Percentiles rank a stretch among this genome's conserved stretches.
phyloP scores from a whole-genome alignment of 2,329 filamentous ascomycete genomes.

The Aspergillus clavatus region DNA sequence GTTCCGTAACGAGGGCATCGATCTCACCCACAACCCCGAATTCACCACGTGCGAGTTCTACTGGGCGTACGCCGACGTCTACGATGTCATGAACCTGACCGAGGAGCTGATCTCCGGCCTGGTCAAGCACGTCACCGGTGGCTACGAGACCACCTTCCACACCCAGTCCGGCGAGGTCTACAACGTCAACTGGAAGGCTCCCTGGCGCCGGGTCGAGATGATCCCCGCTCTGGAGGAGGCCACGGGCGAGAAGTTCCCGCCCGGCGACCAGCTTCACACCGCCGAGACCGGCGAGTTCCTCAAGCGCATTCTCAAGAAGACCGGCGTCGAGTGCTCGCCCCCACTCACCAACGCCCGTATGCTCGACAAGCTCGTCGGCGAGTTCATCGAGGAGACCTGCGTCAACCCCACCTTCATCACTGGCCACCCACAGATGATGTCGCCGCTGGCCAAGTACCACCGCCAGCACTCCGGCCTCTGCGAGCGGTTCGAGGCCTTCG shows the following conservation, averaged over 20 bases:
- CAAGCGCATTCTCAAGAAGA: constrained; percentile 76
- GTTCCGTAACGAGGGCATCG: constrained; percentile 90
- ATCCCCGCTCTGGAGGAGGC: constrained; percentile 87
- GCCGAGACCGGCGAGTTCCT: constrained; percentile 85
- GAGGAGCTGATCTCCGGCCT: constrained; percentile 88
- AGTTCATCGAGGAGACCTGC: constrained; percentile 92
- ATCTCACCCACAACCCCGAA: constrained; percentile 94
- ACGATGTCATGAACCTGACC: constrained; percentile 85
- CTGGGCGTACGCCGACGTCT: constrained; percentile 84
- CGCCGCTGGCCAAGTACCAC: constrained; percentile 92
- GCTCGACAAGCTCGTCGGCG: constrained; percentile 89
- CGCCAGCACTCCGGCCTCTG: constrained; percentile 76
- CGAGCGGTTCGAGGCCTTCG: constrained; percentile 96
- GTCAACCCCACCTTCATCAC: constrained; percentile 90
- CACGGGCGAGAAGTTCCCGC: constrained; percentile 88
- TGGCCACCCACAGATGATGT: constrained; percentile 85
- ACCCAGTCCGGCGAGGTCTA: constrained; percentile 82
- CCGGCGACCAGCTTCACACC: constrained; percentile 83
- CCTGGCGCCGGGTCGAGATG: constrained; percentile 94
- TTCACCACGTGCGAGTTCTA: constrained; percentile 99
- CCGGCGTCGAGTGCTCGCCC: constrained; percentile 80
- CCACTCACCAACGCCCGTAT: constrained; percentile 92
- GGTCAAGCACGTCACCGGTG: constrained; percentile 82
- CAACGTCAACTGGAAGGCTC: constrained; percentile 91
- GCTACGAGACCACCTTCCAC: constrained; percentile 79